A percentile compares a stretch with the other conserved stretches of the same genome.
Conservation (phyloP, 163 green algal genomes). For the Trebouxiophyceae sp. region DNA sequence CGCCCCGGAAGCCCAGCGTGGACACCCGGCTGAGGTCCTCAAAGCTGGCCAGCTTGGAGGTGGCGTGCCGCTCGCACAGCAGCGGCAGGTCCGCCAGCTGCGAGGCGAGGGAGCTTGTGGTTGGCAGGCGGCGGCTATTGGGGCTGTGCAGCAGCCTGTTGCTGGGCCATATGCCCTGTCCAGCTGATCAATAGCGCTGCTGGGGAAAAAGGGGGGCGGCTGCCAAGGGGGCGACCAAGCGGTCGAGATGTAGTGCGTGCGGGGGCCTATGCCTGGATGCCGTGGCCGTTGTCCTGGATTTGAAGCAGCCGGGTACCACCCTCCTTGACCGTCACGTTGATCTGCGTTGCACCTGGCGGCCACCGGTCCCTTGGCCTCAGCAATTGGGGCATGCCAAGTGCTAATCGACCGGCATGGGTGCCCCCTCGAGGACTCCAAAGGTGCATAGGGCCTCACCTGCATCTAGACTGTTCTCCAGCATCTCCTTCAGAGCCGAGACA, state of each 20-base stretch:
- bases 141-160: too few relatives aligned
- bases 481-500: slow-evolving; percentile 87
- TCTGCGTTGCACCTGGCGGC: slow-evolving; percentile 52
- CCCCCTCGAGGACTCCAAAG: too few relatives aligned
- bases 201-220: background rate
- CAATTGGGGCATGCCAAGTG: too few relatives aligned
- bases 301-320: slow-evolving; percentile 90
- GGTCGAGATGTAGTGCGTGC: too few relatives aligned
- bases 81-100: slow-evolving; percentile 84
- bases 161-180: too few relatives aligned
- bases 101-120: too few relatives aligned
- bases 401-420: too few relatives aligned
- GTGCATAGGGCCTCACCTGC: too few relatives aligned
- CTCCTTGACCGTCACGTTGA: slow-evolving; percentile 84
- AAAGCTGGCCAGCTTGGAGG: slow-evolving; percentile 84
- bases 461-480: slow-evolving; percentile 97
- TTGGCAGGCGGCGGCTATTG: too few relatives aligned
- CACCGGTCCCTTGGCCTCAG: background rate
- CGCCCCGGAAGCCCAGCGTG: slow-evolving; percentile 83
- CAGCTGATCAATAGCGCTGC: background rate
- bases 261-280: slow-evolving; percentile 65
- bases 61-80: slow-evolving; percentile 92
- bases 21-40: slow-evolving; percentile 77
- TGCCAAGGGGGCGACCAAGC: too few relatives aligned
- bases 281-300: slow-evolving; percentile 89